Base-by-base conservation (phyloP, 2,329 filamentous ascomycete genomes). In the Phyllosticta citrichinensis region DNA sequence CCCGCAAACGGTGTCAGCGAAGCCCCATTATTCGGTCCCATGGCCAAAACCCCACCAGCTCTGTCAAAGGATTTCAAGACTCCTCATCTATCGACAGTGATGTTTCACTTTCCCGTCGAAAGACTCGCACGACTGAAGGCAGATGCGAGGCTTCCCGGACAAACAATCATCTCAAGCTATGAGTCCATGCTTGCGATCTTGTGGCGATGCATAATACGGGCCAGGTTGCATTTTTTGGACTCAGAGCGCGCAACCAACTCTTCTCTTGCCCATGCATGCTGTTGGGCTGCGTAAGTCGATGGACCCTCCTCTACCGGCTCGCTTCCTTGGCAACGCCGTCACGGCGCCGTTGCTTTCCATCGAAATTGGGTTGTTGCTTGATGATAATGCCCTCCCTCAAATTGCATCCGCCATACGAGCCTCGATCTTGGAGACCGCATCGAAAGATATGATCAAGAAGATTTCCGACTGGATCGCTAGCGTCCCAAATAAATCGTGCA, bases 111-210 rank as follows among this genome's bases (percentile, higher is more conserved):
- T 30, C 60, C 67, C 14, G 56, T 58, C 33, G 66, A 62, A 56
- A 64, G 63, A 19, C 57, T 63, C 22, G 61, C 62, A 24, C 35
- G 55, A 58, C 64, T 69, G 30, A 69, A 69, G 62, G 52, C 30
- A 8, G 60, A 64, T 14, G 60, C 63, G 6, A 55, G 51, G 27
- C 55, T 33, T 9, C 33, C 57, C 2, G 14, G 59, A 60, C 30
- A 55, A 52, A 14, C 69, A 65, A 65, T 2, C 33, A 63, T 69
- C 10, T 68, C 65, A n/a, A 69, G 66, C 2, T 70, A 69, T 62
- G 68, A 70, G 60, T 64, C 66, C 25, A 64, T 69, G 22, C 63
- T 69, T 40, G 66, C 65, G 1, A 27, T 68, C n/a, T 57, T 69
- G 33, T 69, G 68, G 68, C 64, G 64, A 33, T 58, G 61, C 17